Percentiles rank a stretch among this genome's conserved stretches.
Evolutionary conservation across 768 basidiomycete genomes (phyloP).

Genomic region (Dioszegia hungarica): DNA sequence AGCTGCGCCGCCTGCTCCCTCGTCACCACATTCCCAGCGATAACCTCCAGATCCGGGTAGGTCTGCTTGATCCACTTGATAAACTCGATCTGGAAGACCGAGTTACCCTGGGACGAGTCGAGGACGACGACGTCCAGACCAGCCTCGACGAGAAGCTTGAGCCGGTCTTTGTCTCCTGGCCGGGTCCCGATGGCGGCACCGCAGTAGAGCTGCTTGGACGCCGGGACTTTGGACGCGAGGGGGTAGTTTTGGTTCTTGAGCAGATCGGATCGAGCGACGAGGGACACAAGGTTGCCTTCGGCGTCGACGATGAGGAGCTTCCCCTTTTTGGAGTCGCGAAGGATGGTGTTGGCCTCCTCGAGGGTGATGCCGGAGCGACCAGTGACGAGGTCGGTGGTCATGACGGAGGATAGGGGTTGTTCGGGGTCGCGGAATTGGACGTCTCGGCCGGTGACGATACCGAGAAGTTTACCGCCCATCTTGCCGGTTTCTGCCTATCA

Average conservation of each 20-base stretch:
- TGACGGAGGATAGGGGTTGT: constrained; percentile 69
- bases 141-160: constrained; percentile 79
- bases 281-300: constrained; percentile 64
- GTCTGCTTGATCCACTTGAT: constrained; percentile 84
- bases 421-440: constrained; percentile 78
- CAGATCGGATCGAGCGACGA: constrained; percentile 92
- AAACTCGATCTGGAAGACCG: constrained; percentile 89
- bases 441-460: constrained; percentile 94
- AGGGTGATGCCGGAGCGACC: constrained; percentile 85
- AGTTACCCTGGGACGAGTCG: constrained; percentile 97
- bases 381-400: constrained; percentile 82
- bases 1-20: constrained; percentile 92
- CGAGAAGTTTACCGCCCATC: constrained; percentile 85
- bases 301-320: constrained; percentile 82
- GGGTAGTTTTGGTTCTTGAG: constrained; percentile 97
- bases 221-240: constrained; percentile 82
- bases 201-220: constrained; percentile 90
- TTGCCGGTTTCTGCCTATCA: constrained; percentile 66
- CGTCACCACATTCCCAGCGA: constrained; percentile 97
- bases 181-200: constrained; percentile 95
- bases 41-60: constrained; percentile 80
- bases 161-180: constrained; percentile 76
- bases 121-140: constrained; percentile 92
- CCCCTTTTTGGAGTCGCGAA: constrained; percentile 94
- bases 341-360: constrained; percentile 82